A percentile compares a stretch with the other conserved stretches of the same genome.
These are phyloP conservation scores for Linnemannia schmuckeri DNA, from an alignment of 192 early-diverging fungal genomes.

Conservation along the genomic window DNA sequence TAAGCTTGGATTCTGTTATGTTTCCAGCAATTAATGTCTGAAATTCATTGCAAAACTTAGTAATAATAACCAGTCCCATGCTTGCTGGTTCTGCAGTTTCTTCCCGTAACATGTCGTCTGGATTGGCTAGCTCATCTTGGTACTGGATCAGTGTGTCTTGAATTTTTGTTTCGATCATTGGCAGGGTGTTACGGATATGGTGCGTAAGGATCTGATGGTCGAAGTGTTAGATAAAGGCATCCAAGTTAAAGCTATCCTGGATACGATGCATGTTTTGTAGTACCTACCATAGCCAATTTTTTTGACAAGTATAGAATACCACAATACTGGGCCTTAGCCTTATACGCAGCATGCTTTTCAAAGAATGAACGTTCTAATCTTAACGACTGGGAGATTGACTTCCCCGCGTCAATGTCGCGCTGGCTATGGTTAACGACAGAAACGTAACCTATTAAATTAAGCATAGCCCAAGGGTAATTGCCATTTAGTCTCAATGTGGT, in stretches of 20 bases:
- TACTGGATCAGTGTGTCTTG: slow-evolving; percentile 86
- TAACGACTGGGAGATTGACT: slow-evolving; percentile 88
- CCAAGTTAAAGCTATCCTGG: background rate
- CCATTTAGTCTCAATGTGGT: too few species aligned
- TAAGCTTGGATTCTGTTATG: too few species aligned
- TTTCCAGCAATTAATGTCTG: too few species aligned
- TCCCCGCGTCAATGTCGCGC: slow-evolving; percentile 95
- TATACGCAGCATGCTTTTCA: slow-evolving; percentile 94
- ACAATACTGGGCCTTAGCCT: slow-evolving; percentile 97
- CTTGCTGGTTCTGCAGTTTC: slow-evolving; percentile 74
- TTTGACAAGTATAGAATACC: slow-evolving; percentile 97
- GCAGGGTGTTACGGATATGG: slow-evolving; percentile 97
- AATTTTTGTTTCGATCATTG: slow-evolving; percentile 98
- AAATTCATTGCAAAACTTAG: slow-evolving; percentile 98
- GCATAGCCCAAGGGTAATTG: too few species aligned
- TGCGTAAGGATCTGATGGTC: slow-evolving; percentile 93
- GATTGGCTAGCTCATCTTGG: slow-evolving; percentile 77
- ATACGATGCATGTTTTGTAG: background rate
- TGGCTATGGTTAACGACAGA: slow-evolving; percentile 99
- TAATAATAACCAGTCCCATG: slow-evolving; percentile 95
- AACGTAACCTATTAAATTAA: slow-evolving; percentile 74
- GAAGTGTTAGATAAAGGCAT: background rate
- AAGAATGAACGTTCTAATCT: slow-evolving; percentile 93
- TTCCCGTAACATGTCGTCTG: too few species aligned
- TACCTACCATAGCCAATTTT: slow-evolving; percentile 90